Percentiles rank a stretch among this genome's conserved stretches.
These are phyloP conservation scores for Xylaria sp. DNA, from an alignment of 2,329 filamentous ascomycete species.

Conservation along the genomic window DNA sequence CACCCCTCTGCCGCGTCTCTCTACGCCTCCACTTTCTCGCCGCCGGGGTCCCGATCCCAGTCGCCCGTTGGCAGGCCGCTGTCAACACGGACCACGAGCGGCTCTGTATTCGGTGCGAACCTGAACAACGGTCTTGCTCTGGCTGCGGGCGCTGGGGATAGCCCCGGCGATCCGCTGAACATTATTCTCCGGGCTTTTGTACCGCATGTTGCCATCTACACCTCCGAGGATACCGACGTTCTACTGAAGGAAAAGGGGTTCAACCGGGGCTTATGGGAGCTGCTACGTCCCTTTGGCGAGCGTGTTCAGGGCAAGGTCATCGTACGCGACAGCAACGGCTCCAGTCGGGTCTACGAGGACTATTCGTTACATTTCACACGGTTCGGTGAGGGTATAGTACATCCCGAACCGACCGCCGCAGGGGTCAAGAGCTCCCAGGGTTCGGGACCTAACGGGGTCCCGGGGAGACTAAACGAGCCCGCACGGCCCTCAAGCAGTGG, in stretches of 20 bases:
- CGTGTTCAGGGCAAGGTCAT: slow-evolving; percentile 86
- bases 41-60: slow-evolving; percentile 73
- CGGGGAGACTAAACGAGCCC: slow-evolving; percentile 42
- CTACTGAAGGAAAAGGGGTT: slow-evolving; percentile 88
- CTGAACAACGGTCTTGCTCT: slow-evolving; percentile 57
- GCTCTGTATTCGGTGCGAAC: slow-evolving; percentile 67
- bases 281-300: slow-evolving; percentile 93
- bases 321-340: slow-evolving; percentile 88
- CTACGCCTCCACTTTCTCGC: slow-evolving; percentile 74
- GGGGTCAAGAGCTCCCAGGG: slow-evolving; percentile 48
- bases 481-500: slow-evolving; percentile 38
- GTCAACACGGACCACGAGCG: slow-evolving; percentile 66
- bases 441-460: slow-evolving; percentile 47
- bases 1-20: slow-evolving; percentile 70
- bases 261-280: slow-evolving; percentile 80
- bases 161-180: slow-evolving; percentile 66
- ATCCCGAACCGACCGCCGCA: slow-evolving; percentile 57
- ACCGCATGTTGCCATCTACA: slow-evolving; percentile 86
- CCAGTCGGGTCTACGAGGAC: slow-evolving; percentile 85
- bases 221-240: slow-evolving; percentile 87
- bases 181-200: slow-evolving; percentile 87
- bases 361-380: slow-evolving; percentile 88
- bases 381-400: slow-evolving; percentile 69
- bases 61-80: slow-evolving; percentile 72
- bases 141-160: slow-evolving; percentile 56